Evolutionary conservation across 345 rosid genomes (phyloP).

Genomic region (Lepidium didymum): DNA sequence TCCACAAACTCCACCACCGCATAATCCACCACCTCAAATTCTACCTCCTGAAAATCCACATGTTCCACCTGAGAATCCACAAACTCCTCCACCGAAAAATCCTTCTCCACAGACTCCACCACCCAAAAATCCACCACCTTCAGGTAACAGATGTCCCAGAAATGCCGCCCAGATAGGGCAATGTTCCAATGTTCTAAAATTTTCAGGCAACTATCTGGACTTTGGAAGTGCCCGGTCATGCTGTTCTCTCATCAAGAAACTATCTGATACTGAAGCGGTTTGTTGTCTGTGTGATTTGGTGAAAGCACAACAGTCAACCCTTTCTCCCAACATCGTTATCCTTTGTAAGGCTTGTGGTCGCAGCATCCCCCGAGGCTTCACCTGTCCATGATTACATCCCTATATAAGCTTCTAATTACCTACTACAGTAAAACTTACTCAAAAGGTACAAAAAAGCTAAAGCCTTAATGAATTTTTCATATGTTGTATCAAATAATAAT

Average conservation of each 20-base stretch:
- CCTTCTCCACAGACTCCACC: not conserved
- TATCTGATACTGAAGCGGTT: not conserved
- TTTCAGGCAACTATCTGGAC: not conserved
- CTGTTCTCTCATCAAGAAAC: not conserved
- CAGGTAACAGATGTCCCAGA: not conserved
- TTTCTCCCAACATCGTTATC: not conserved
- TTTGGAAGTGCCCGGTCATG: not conserved
- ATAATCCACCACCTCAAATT: not conserved
- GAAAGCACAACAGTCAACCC: not conserved
- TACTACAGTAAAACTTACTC: no score
- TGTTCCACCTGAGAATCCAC: not conserved
- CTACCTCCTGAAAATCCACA: not conserved
- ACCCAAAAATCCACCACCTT: not conserved
- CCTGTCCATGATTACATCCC: not conserved
- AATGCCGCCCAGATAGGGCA: not conserved
- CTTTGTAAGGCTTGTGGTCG: slow-evolving; percentile 3
- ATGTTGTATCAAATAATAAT: no score
- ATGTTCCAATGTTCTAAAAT: not conserved
- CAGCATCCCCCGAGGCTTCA: slow-evolving; percentile 6
- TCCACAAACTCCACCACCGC: not conserved
- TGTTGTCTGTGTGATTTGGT: not conserved
- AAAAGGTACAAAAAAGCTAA: no score
- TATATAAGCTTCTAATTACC: no score
- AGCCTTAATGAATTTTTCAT: no score
- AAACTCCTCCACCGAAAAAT: not conserved